Evolutionary conservation across 352 stramenopile species (phyloP), one percentile per base, ranked within the genome.

Genomic region (Globisporangium paddicum): DNA sequence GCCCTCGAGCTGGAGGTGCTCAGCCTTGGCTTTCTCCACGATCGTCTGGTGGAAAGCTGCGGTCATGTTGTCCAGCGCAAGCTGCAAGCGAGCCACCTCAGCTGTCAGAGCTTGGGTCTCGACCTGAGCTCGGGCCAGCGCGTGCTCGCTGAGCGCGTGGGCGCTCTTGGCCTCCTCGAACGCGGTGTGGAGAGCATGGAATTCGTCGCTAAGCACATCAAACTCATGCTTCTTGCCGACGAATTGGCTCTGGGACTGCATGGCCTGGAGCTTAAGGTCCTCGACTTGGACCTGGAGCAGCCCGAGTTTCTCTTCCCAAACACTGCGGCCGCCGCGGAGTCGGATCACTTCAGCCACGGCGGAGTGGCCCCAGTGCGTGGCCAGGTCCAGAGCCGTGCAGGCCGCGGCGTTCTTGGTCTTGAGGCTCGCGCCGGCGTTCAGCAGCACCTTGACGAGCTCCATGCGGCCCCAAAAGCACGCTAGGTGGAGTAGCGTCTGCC

Each of bases 261-360:
- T 58, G n/a, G 74, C 60, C 6, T 78, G 55, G 2, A 82, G 66
- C 28, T 64, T 71, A 1, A 79, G 55, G 40, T 88, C 79, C 66
- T 91, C 79, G 7, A 87, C 64, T 16, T 84, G 61, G 13, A 85
- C 66, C 45, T 91, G 82, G n/a, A 91, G 58, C 1, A 77, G 55
- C 1, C 79, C 79, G 26, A 91, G 64, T 42, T 91, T 91, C 48
- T 87, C 79, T 70, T 91, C 79, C 79, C 82, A 91, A 7, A 87
- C 79, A 34, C 79, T 89, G 44, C 63, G 71, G 6, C 77, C 82
- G 28, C 82, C 82, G 25, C 82, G 68, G 2, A 88, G 58, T 13
- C 77, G 79, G 53, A 91, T 82, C 7, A 91, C 68, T 63, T 91
- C 79, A 0, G 82, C 82, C 0, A 86, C 79, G 1, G 75, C 63